phyloP scores from a whole-genome alignment of 495 filamentous ascomycete species.

The Aspergillus taichungensis region DNA sequence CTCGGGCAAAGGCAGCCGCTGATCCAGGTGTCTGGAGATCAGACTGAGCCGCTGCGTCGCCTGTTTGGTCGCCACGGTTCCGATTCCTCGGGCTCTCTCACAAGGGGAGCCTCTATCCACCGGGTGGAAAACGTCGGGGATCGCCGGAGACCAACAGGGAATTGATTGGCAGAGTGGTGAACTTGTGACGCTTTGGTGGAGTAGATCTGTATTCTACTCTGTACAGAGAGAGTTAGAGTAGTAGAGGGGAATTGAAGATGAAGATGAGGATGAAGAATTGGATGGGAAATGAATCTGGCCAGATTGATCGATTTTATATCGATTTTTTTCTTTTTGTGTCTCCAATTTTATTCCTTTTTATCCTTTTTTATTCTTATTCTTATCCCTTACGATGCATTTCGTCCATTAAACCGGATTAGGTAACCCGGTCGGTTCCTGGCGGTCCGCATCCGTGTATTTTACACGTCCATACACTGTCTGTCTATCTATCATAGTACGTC shows the following conservation, averaged over 20 bases:
- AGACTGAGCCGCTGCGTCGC: conserved; percentile 63
- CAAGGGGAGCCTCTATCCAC: conserved; percentile 16
- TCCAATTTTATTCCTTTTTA: too few relatives aligned
- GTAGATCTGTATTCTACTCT: background rate
- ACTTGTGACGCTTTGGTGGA: too few relatives aligned
- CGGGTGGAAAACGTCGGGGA: conserved; percentile 16
- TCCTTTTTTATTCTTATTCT: too few relatives aligned
- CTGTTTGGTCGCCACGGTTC: conserved; percentile 47
- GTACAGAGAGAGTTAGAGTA: background rate
- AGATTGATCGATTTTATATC: too few relatives aligned
- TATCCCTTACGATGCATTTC: background rate
- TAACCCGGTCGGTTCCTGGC: too few relatives aligned
- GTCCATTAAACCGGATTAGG: too few relatives aligned
- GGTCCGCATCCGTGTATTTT: too few relatives aligned
- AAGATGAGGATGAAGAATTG: background rate
- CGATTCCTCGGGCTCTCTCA: conserved; percentile 24
- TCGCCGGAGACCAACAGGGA: conserved; percentile 15
- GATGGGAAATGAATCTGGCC: too few relatives aligned
- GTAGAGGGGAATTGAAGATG: background rate
- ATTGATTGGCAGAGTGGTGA: too few relatives aligned
- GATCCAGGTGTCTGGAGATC: conserved; percentile 73
- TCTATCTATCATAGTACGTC: too few relatives aligned
- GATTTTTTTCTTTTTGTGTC: too few relatives aligned
- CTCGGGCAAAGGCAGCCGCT: conserved; percentile 48
- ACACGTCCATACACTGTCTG: too few relatives aligned